phyloP scores from a whole-genome alignment of 148 eudicot genomes.

The Talinum fruticosum region DNA sequence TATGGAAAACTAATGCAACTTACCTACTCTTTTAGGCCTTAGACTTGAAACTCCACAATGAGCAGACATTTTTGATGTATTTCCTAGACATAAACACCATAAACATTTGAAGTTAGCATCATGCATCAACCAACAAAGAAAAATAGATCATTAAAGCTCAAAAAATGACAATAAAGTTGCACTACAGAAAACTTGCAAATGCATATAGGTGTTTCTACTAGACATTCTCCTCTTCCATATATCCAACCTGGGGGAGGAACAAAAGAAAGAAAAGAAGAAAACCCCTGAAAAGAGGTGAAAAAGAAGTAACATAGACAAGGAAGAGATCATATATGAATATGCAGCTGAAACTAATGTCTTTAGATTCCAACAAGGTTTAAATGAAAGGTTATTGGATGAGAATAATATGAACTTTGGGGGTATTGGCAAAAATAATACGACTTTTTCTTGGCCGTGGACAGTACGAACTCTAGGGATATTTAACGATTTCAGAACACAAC shows the following conservation, averaged over 20 bases:
- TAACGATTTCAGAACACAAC: too few species aligned
- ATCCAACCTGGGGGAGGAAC: background rate
- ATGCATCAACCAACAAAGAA: background rate
- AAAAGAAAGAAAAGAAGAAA: background rate
- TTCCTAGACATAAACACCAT: constrained; percentile 16
- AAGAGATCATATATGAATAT: background rate
- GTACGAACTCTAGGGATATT: too few species aligned
- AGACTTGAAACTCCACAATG: constrained; percentile 16
- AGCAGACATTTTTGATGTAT: background rate
- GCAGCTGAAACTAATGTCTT: background rate
- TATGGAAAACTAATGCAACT: constrained; percentile 11
- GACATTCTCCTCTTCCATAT: background rate
- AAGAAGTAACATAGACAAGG: background rate
- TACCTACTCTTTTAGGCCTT: constrained; percentile 22
- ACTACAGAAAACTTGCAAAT: background rate
- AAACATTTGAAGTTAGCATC: background rate
- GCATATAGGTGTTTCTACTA: background rate
- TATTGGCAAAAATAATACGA: too few species aligned
- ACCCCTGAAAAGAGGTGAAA: background rate
- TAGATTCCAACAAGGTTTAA: background rate
- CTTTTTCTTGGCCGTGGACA: too few species aligned
- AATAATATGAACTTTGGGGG: too few species aligned
- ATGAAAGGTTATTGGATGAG: too few species aligned
- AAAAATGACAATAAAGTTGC: background rate
- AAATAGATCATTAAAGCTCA: constrained; percentile 5